Conservation (phyloP, 495 filamentous ascomycete genomes). For the Astrocystis sublimbata region DNA sequence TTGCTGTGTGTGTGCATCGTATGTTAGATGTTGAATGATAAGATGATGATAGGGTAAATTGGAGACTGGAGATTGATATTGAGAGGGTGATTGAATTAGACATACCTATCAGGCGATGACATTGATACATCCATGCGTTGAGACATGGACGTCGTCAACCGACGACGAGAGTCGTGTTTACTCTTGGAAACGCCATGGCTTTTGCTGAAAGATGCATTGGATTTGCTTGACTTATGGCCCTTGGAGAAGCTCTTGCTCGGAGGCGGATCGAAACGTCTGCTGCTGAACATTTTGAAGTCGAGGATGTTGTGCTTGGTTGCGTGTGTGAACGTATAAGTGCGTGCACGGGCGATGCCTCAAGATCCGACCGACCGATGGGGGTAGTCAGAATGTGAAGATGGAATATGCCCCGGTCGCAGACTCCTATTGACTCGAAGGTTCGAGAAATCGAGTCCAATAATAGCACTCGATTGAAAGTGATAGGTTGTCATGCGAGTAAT, state of each 20-base stretch:
- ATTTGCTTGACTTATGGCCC: conserved; percentile 40
- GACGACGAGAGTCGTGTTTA: conserved; percentile 44
- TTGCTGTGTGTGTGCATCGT: conserved; percentile 42
- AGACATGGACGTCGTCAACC: conserved; percentile 40
- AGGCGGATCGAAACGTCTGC: conserved; percentile 42
- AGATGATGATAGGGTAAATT: background rate
- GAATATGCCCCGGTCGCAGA: conserved; percentile 13
- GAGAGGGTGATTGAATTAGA: too few relatives aligned
- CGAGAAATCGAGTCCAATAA: background rate
- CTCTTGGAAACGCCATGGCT: conserved; percentile 47
- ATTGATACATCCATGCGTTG: conserved; percentile 26
- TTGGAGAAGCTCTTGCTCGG: conserved; percentile 48
- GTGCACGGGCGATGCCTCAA: background rate
- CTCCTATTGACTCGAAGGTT: background rate
- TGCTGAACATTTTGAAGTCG: conserved; percentile 33
- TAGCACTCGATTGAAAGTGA: background rate
- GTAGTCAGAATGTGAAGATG: background rate
- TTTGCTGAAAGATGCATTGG: conserved; percentile 49
- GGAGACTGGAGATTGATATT: too few relatives aligned
- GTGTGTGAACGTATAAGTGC: too few relatives aligned
- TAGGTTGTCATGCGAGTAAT: conserved; percentile 3
- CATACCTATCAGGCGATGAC: conserved; percentile 39
- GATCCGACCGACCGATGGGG: background rate
- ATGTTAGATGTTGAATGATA: conserved; percentile 2
- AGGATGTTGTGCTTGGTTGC: conserved; percentile 12